Conservation (phyloP, 2,329 filamentous ascomycete species). For the Sarocladium brachiariae region DNA sequence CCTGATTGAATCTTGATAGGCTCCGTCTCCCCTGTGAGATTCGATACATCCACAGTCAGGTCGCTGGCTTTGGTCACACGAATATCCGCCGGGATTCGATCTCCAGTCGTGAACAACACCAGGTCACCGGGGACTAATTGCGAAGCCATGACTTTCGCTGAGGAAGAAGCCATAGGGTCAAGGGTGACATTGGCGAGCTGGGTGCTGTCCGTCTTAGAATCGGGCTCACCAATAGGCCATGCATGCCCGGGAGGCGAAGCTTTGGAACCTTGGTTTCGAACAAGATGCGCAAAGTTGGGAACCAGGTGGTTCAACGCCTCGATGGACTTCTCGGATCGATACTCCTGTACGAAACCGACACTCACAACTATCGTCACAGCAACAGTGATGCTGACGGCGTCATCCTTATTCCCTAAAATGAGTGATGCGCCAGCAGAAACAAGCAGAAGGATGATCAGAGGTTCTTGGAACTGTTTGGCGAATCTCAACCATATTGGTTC, state of each 20-base stretch:
- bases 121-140: constrained; percentile 89
- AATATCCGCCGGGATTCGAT: constrained; percentile 93
- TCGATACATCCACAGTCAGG: constrained; percentile 91
- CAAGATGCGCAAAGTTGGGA: constrained; percentile 91
- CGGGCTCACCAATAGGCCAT: constrained; percentile 25
- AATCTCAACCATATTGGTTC: constrained; percentile 95
- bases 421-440: constrained; percentile 84
- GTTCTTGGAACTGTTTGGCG: constrained; percentile 93
- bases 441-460: constrained; percentile 85
- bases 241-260: constrained; percentile 10
- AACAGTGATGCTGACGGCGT: constrained; percentile 90
- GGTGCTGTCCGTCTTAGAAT: neutral
- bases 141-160: constrained; percentile 77
- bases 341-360: constrained; percentile 95
- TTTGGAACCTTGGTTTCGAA: constrained; percentile 51
- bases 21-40: constrained; percentile 93
- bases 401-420: constrained; percentile 86
- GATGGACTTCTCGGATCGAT: constrained; percentile 93
- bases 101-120: constrained; percentile 89
- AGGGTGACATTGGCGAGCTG: constrained; percentile 24
- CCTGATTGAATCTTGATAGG: constrained; percentile 74
- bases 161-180: constrained; percentile 59
- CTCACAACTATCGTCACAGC: constrained; percentile 96
- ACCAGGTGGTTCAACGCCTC: constrained; percentile 91
- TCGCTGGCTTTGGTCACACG: constrained; percentile 87